Conservation (phyloP, 78 protist genomes). For the Dictyostelium capitatum region DNA sequence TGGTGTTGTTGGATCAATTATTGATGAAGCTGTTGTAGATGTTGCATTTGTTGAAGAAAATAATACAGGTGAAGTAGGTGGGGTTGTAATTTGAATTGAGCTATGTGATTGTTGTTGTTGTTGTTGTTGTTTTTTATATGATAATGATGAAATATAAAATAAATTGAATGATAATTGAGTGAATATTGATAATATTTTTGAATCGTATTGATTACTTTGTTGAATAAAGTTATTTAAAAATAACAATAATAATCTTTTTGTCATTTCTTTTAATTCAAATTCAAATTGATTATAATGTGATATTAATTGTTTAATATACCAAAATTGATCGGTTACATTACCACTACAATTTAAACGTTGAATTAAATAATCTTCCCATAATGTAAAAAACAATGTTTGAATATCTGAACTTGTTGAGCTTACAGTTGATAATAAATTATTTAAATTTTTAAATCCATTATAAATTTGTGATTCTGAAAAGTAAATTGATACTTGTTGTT, state of each 20-base stretch:
- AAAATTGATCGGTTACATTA: not conserved
- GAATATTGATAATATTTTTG: constrained; percentile 20
- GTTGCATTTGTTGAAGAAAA: not conserved
- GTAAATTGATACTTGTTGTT: not conserved
- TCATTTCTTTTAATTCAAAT: constrained; percentile 21
- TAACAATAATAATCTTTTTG: not conserved
- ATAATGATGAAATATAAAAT: constrained; percentile 7
- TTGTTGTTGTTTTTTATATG: not conserved
- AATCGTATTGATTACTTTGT: constrained; percentile 15
- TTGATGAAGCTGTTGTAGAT: not conserved
- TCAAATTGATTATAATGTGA: constrained; percentile 9
- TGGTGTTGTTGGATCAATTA: constrained; percentile 1
- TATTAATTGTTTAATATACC: constrained; percentile 10
- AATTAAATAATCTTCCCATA: constrained; percentile 8
- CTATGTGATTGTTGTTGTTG: not conserved
- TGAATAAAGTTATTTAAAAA: not conserved
- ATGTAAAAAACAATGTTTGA: constrained; percentile 5
- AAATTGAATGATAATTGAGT: not conserved
- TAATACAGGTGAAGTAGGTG: not conserved
- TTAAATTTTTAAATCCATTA: constrained; percentile 17
- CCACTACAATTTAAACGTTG: not conserved
- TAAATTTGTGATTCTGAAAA: constrained; percentile 21
- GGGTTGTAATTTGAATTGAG: not conserved
- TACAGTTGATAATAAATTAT: not conserved
- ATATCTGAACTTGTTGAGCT: not conserved